Evolutionary conservation across 2,329 filamentous ascomycete species (phyloP).

Genomic region (Clonostachys byssicola): DNA sequence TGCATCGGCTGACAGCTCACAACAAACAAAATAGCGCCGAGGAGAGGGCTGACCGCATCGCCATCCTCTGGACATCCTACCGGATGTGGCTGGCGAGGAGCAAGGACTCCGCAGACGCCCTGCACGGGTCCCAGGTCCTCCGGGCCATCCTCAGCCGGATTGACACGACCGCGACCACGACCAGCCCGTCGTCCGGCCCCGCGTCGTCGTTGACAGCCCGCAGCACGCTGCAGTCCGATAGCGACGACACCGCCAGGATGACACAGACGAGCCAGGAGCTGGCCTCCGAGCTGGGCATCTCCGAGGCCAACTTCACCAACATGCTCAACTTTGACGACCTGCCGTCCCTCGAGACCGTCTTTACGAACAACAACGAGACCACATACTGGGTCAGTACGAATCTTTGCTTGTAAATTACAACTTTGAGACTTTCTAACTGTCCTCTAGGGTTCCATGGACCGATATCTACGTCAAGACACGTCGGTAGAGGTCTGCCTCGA

Average conservation of each 20-base stretch:
- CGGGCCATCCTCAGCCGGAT: constrained; percentile 34
- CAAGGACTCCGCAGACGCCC: constrained; percentile 31
- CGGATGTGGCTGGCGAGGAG: constrained; percentile 35
- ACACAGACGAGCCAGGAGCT: constrained; percentile 22
- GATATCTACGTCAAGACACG: too few relatives aligned
- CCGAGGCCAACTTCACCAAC: too few relatives aligned
- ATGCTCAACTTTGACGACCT: constrained; percentile 19
- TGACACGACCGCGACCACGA: constrained; percentile 9
- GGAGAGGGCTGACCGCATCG: constrained; percentile 25
- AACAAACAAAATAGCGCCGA: constrained; percentile 8
- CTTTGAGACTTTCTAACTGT: too few relatives aligned
- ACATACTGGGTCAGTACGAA: too few relatives aligned
- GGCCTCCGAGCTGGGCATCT: too few relatives aligned
- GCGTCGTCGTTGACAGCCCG: too few relatives aligned
- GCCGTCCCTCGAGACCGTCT: constrained; percentile 5
- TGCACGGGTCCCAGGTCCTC: constrained; percentile 35
- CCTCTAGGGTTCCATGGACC: too few relatives aligned
- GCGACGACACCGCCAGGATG: constrained; percentile 26
- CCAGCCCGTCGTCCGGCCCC: not conserved
- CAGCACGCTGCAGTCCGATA: constrained; percentile 20
- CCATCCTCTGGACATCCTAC: constrained; percentile 31
- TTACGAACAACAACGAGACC: too few relatives aligned
- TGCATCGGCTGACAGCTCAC: not conserved
- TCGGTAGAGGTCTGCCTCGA: too few relatives aligned
- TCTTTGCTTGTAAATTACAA: too few relatives aligned